Percentiles rank a stretch among this genome's conserved stretches.
Evolutionary conservation across 306 rosid species (phyloP).

Genomic region (Macrotyloma uniflorum): DNA sequence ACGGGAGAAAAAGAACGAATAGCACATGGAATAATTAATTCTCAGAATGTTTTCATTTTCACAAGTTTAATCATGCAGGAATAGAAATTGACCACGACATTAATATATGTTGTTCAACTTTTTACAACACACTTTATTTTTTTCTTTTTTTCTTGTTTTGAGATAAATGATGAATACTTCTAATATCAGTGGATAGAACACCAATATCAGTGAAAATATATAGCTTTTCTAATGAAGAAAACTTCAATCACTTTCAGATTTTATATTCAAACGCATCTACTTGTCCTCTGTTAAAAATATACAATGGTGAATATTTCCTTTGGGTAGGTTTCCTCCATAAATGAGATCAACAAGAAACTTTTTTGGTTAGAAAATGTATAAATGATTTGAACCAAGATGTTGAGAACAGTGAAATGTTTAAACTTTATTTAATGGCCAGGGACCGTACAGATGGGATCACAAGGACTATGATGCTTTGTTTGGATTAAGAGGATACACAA

Average conservation of each 20-base stretch:
- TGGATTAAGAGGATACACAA: conserved; percentile 35
- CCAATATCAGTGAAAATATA: no score
- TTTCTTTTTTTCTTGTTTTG: background rate
- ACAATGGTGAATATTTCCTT: conserved; percentile 35
- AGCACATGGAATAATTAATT: background rate
- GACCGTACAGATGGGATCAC: conserved; percentile 65
- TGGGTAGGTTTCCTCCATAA: conserved; percentile 22
- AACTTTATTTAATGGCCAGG: conserved; percentile 26
- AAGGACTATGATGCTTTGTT: conserved; percentile 43
- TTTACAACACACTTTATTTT: background rate
- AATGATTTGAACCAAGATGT: background rate
- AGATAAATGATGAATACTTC: no score
- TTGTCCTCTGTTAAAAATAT: background rate
- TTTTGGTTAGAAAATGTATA: no score
- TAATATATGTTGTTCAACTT: background rate
- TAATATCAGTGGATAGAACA: no score
- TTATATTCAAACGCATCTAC: no score
- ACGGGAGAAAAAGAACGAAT: background rate
- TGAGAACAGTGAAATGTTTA: conserved; percentile 28
- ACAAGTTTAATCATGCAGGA: background rate
- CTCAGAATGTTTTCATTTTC: background rate
- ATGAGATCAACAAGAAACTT: background rate
- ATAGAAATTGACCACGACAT: background rate
- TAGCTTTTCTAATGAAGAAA: no score
- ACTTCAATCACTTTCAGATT: no score